Evolutionary conservation across 169 alveolate species (phyloP), one percentile per base, ranked within the genome.

Genomic region (Plasmodium coatneyi): DNA sequence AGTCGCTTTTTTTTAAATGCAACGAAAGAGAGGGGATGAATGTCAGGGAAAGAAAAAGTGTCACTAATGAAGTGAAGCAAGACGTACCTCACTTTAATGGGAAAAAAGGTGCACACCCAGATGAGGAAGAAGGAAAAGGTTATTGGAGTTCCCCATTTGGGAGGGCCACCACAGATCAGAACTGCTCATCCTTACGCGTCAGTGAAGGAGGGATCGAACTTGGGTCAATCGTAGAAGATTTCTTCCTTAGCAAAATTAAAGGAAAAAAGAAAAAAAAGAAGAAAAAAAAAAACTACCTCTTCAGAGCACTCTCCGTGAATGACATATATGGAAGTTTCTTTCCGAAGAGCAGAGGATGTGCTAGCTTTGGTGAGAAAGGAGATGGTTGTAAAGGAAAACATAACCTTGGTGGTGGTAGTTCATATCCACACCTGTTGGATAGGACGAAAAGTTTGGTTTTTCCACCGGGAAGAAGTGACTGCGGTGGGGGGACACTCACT

Each of bases 251-350:
- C 76, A 83, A 36, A 34, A 70, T 83, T 19, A 36, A 83, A 70
- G 60, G 52, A 71, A 83, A 70, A 71, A 54, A 83, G 71, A 71
- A 12, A 83, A 83, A 71, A 83, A 34, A 22, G 7, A 66, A 70
- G 32, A 83, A 83, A 70, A 22, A 83, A 83, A 41, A 83, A 32
- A 22, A 19, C 30, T 25, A 43, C 10, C 43, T 83, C 46, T 60
- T 83, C 49, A 83, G 92, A 83, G 81, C 92, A 5, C 16, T 70
- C 28, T 83, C 92, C 72, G 7, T 83, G 92, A 60, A 83, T 83
- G 72, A 83, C 52, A 39, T 83, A 41, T 70, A 36, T 70, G 72
- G 70, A 52, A 30, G 49, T 0, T 1, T 83, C 49, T 83, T 83
- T 32, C 72, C 92, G 30, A 39, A 83, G 22, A 52, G n/a, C 3